phyloP scores from a whole-genome alignment of 139 green algal species.

The Chlorella sp. region DNA sequence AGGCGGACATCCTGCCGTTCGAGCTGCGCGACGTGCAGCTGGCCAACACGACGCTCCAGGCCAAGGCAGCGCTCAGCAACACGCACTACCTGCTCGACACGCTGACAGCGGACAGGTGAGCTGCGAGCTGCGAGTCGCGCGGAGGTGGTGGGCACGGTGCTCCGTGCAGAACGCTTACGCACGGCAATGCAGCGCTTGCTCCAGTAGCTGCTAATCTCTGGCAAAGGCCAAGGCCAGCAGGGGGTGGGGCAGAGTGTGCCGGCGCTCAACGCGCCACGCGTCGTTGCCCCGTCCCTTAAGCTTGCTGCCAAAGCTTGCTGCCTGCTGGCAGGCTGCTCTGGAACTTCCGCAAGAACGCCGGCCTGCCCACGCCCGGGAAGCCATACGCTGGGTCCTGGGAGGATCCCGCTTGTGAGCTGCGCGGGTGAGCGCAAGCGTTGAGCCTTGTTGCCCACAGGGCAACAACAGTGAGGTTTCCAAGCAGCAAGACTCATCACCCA shows the following conservation, averaged over 20 bases:
- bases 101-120: slow-evolving; percentile 11
- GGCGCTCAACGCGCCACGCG: not conserved
- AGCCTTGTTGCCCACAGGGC: too few relatives aligned
- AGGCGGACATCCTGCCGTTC: not conserved
- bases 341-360: slow-evolving; percentile 38
- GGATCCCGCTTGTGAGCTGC: slow-evolving; percentile 37
- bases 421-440: too few relatives aligned
- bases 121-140: slow-evolving; percentile 15
- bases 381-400: slow-evolving; percentile 47
- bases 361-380: slow-evolving; percentile 20
- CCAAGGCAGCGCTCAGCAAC: slow-evolving; percentile 25
- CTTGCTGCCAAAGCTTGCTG: slow-evolving; percentile 7
- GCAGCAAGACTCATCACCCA: too few relatives aligned
- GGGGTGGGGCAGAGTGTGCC: not conserved
- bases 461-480: too few relatives aligned
- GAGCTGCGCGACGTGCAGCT: not conserved
- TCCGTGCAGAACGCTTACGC: too few relatives aligned
- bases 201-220: too few relatives aligned
- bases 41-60: slow-evolving; percentile 4
- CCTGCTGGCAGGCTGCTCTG: slow-evolving; percentile 39
- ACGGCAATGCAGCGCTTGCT: too few relatives aligned
- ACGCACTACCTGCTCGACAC: slow-evolving; percentile 38
- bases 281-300: not conserved
- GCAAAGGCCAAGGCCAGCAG: not conserved
- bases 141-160: not conserved